These are phyloP conservation scores for Saccharomycopsis guyanensis DNA, from an alignment of 805 yeast genomes.

Conservation along the genomic window DNA sequence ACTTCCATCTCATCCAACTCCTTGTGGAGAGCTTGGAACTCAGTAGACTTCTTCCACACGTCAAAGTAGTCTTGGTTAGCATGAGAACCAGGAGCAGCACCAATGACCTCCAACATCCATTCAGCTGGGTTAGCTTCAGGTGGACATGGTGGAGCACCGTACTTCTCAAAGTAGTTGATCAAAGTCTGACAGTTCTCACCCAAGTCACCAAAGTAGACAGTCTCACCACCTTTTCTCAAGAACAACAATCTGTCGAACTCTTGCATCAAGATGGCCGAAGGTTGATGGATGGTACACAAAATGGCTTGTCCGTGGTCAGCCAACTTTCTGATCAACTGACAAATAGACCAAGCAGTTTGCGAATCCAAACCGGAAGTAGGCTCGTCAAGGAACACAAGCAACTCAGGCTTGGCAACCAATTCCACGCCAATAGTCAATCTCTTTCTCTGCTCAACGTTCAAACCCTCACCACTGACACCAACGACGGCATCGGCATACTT, in stretches of 20 bases:
- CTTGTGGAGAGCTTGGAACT: conserved; percentile 40
- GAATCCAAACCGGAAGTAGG: conserved; percentile 70
- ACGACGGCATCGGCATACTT: conserved; percentile 71
- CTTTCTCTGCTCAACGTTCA: conserved; percentile 63
- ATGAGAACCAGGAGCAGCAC: conserved; percentile 72
- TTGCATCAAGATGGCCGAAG: conserved; percentile 61
- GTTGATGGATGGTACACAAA: conserved; percentile 72
- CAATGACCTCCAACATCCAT: conserved; percentile 65
- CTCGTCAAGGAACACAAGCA: conserved; percentile 59
- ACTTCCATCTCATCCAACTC: conserved; percentile 51
- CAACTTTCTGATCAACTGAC: conserved; percentile 56
- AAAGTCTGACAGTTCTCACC: conserved; percentile 55
- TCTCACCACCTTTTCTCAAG: conserved; percentile 67
- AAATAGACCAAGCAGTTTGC: conserved; percentile 62
- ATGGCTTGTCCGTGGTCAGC: conserved; percentile 70
- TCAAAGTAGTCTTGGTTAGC: conserved; percentile 55
- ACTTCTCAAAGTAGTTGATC: conserved; percentile 58
- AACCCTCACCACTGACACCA: conserved; percentile 68
- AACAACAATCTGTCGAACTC: conserved; percentile 62
- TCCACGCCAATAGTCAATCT: conserved; percentile 66
- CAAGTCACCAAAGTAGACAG: conserved; percentile 77
- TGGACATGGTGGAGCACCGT: conserved; percentile 65
- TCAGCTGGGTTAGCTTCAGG: conserved; percentile 66
- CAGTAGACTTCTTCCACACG: conserved; percentile 48
- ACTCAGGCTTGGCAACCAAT: conserved; percentile 59